Percentiles rank a stretch among this genome's conserved stretches.
phyloP scores from a whole-genome alignment of 768 basidiomycete genomes.

The Jaapia argillacea region DNA sequence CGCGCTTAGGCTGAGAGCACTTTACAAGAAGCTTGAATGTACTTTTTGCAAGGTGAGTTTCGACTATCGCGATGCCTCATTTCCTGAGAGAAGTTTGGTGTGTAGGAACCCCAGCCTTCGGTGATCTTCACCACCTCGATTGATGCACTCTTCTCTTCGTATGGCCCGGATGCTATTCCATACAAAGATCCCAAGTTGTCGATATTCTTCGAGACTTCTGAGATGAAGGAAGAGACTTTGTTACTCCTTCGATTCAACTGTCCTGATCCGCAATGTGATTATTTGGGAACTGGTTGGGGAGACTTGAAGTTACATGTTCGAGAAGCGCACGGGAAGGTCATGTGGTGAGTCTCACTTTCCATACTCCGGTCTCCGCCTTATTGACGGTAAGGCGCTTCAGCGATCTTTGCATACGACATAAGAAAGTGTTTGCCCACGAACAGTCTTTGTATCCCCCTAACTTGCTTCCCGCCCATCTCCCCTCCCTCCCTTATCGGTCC shows the following conservation, averaged over 20 bases:
- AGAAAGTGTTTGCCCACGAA: slow-evolving; percentile 95
- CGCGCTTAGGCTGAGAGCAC: slow-evolving; percentile 72
- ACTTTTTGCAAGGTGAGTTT: slow-evolving; percentile 87
- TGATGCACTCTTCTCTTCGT: slow-evolving; percentile 52
- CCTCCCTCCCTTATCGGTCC: slow-evolving; percentile 44
- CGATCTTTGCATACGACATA: slow-evolving; percentile 78
- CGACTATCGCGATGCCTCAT: background rate
- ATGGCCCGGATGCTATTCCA: slow-evolving; percentile 40
- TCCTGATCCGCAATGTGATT: slow-evolving; percentile 75
- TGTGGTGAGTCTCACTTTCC: slow-evolving; percentile 55
- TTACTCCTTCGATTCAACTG: slow-evolving; percentile 92
- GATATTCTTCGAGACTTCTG: slow-evolving; percentile 81
- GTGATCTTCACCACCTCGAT: slow-evolving; percentile 69
- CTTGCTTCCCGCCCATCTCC: slow-evolving; percentile 63
- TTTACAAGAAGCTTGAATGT: slow-evolving; percentile 92
- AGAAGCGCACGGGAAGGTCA: slow-evolving; percentile 58
- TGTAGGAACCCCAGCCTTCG: slow-evolving; percentile 58
- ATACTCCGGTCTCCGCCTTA: background rate
- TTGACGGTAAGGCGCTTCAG: slow-evolving; percentile 24
- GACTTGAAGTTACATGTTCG: slow-evolving; percentile 82
- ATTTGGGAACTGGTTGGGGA: slow-evolving; percentile 72
- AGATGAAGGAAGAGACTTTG: slow-evolving; percentile 93
- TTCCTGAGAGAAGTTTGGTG: slow-evolving; percentile 1
- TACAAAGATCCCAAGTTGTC: slow-evolving; percentile 65
- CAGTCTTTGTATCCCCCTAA: slow-evolving; percentile 71